Conservation (phyloP, 129 eudicot species). For the Heracleum sosnowskyi region DNA sequence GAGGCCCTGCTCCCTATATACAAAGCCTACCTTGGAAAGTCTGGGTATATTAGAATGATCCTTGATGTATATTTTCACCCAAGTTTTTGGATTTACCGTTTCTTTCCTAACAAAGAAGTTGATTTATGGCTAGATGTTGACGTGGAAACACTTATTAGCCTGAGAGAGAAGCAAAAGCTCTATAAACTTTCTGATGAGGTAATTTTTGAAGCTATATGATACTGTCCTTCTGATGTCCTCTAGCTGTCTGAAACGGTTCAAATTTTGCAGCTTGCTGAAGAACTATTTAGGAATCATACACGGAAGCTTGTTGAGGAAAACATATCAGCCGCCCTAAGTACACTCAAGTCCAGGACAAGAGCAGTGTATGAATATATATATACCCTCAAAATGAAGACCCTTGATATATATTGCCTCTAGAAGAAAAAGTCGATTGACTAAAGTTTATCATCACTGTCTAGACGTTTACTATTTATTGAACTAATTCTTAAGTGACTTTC, state of each 20-base stretch:
- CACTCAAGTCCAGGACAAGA: conserved; percentile 66
- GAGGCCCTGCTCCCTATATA: neutral
- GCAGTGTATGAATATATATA: conserved; percentile 41
- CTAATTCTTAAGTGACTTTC: neutral
- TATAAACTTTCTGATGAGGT: conserved; percentile 95
- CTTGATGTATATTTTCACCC: neutral
- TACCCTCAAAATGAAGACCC: neutral
- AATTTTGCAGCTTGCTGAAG: conserved; percentile 75
- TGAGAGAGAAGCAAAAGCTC: conserved; percentile 74
- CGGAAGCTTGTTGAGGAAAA: conserved; percentile 80
- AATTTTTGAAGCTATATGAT: conserved; percentile 2
- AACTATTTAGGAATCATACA: conserved; percentile 69
- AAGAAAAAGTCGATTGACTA: neutral
- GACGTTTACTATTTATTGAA: neutral
- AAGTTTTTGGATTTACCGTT: neutral
- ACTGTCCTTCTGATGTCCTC: conserved; percentile 2
- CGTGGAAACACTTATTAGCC: conserved; percentile 49
- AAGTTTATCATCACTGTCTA: neutral
- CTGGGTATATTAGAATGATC: neutral
- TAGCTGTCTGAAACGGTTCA: conserved; percentile 14
- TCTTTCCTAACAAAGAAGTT: neutral
- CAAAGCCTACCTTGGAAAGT: neutral
- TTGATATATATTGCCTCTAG: neutral
- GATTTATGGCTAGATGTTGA: conserved; percentile 48
- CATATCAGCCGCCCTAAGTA: conserved; percentile 47